A percentile compares a stretch with the other conserved stretches of the same genome.
Conservation (phyloP, 192 early-diverging fungal species). For the Glomus cerebriforme region DNA sequence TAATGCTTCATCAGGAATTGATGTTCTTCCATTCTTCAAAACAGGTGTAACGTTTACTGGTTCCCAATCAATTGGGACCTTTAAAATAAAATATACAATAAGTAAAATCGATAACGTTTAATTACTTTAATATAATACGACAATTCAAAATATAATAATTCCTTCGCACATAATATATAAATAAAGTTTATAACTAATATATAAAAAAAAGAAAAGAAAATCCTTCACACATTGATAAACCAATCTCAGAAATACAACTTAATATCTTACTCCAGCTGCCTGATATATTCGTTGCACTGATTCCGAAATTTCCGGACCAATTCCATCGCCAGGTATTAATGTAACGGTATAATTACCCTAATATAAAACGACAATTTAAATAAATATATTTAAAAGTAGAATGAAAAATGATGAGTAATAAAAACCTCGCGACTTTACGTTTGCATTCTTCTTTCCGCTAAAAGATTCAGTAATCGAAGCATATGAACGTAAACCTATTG, state of each 20-base stretch:
- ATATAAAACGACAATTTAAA: not conserved
- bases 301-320: constrained; percentile 95
- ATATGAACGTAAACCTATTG: constrained; percentile 8
- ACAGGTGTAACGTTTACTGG: constrained; percentile 91
- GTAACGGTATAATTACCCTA: constrained; percentile 87
- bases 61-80: constrained; percentile 94
- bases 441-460: constrained; percentile 7
- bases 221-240: not conserved
- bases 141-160: no score
- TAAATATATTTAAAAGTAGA: not conserved
- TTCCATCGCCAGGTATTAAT: constrained; percentile 97
- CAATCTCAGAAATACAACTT: not conserved
- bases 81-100: not conserved
- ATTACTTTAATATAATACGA: not conserved
- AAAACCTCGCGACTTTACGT: not conserved
- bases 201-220: not conserved
- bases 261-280: constrained; percentile 73
- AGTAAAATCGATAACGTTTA: not conserved
- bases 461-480: not conserved
- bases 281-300: constrained; percentile 91
- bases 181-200: not conserved
- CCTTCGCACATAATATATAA: no score
- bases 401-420: not conserved
- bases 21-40: constrained; percentile 80
- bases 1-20: constrained; percentile 90